Evolutionary conservation across 2,329 filamentous ascomycete species (phyloP).

Genomic region (Aspergillus pseudonomiae): DNA sequence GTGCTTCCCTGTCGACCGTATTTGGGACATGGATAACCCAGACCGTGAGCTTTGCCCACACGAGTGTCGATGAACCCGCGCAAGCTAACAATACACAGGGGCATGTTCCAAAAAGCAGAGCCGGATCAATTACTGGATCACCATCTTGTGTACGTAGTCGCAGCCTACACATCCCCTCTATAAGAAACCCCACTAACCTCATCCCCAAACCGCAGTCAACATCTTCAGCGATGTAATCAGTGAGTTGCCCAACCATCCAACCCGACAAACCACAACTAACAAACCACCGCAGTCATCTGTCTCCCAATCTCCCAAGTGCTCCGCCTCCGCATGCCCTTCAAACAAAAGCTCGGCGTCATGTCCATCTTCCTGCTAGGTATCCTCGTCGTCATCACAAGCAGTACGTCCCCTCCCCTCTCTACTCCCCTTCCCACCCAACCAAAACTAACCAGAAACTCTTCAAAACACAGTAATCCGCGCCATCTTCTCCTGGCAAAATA

Average conservation of each 20-base stretch:
- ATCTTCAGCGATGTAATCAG: constrained; percentile 25
- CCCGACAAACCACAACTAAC: background rate
- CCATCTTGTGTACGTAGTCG: constrained; percentile 21
- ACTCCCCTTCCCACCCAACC: background rate
- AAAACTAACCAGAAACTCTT: background rate
- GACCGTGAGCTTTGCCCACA: background rate
- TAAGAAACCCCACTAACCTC: background rate
- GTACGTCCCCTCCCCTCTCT: constrained; percentile 13
- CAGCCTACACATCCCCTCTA: no score
- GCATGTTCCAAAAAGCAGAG: constrained; percentile 16
- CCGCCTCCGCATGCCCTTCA: constrained; percentile 21
- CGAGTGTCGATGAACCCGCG: background rate
- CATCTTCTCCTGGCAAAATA: constrained; percentile 22
- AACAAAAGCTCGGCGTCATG: constrained; percentile 23
- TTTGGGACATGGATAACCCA: constrained; percentile 13
- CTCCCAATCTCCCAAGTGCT: constrained; percentile 25
- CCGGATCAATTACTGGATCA: constrained; percentile 25
- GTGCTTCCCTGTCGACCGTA: constrained; percentile 21
- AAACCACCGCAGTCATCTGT: constrained; percentile 17
- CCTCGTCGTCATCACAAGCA: constrained; percentile 24
- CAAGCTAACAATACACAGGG: constrained; percentile 12
- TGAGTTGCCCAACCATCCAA: constrained; percentile 1
- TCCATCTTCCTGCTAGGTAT: constrained; percentile 24
- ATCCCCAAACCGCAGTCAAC: constrained; percentile 14
- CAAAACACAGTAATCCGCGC: constrained; percentile 23